Evolutionary conservation across 2,329 filamentous ascomycete species (phyloP), one percentile per base, ranked within the genome.

Genomic region (Phyllosticta citriasiana): DNA sequence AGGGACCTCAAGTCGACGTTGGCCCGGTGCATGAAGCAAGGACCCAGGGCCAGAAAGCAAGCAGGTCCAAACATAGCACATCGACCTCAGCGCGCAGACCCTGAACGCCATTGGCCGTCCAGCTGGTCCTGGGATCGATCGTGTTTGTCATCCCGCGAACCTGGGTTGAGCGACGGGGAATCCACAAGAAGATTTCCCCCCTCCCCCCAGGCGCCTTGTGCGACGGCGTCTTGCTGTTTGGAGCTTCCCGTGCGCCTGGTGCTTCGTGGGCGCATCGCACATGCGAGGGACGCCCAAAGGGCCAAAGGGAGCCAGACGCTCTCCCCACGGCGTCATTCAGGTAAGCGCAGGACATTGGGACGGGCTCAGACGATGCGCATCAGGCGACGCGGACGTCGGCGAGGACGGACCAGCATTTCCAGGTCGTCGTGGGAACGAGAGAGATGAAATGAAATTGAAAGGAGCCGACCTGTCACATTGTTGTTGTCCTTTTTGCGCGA

Each of bases 241-340:
- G 55, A 53, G 60, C 60, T 33, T 55, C 25, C 55, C 51, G 56
- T 58, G 56, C 60, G 55, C 55, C 60, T 62, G 60, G 60, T 62
- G 60, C 60, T 54, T 62, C 60, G 55, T 58, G 56, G 60, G 60
- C 60, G 60, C 60, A 62, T 62, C 52, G 55, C 52, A 55, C 55
- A 57, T 62, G 60, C 60, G 60, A 62, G 60, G 60, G 60, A 50
- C 55, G 47, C 60, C 60, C 53, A 52, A 62, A n/a, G n/a, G n/a
- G n/a, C n/a, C n/a, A n/a, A n/a, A 62, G 35, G 50, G 60, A 58
- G 57, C 16, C 60, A 55, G 56, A 50, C 53, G 55, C 60, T 53
- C 25, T 57, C 26, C 53, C 58, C 53, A n/a, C 40, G 6, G 40
- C 40, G 40, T 47, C 40, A 47, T 47, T 47, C 40, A 47, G 19